Conservation (phyloP, 2,329 filamentous ascomycete species). For the Coniochaeta ligniaria region DNA sequence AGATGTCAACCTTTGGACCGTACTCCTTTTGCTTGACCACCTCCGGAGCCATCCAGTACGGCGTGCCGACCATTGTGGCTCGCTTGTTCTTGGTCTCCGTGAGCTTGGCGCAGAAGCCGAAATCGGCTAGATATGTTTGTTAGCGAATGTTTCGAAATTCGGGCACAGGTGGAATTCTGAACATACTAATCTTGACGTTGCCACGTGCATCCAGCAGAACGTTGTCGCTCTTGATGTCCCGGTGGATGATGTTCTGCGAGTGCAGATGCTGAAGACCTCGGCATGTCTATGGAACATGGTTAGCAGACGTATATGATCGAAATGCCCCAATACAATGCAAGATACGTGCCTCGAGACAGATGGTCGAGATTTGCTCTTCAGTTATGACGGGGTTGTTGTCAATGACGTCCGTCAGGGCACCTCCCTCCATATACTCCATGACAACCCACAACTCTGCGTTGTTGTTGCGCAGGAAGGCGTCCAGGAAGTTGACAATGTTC, state of each 20-base stretch:
- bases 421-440: constrained; percentile 99
- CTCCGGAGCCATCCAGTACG: constrained; percentile 99
- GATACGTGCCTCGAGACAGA: constrained; percentile 78
- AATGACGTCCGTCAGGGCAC: constrained; percentile 94
- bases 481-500: constrained; percentile 98
- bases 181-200: constrained; percentile 95
- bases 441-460: constrained; percentile 97
- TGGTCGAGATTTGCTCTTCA: constrained; percentile 96
- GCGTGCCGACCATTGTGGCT: constrained; percentile 97
- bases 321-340: background rate
- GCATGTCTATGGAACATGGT: constrained; percentile 63
- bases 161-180: background rate
- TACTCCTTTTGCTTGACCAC: constrained; percentile 99
- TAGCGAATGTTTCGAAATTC: background rate
- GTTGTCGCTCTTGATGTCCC: constrained; percentile 99
- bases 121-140: constrained; percentile 63
- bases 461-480: constrained; percentile 93
- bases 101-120: constrained; percentile 97
- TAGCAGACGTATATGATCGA: background rate
- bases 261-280: constrained; percentile 91
- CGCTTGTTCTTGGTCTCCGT: constrained; percentile 96
- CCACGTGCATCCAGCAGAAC: constrained; percentile 89
- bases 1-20: constrained; percentile 96
- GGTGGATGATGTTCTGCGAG: constrained; percentile 93
- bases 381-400: constrained; percentile 93